A percentile compares a stretch with the other conserved stretches of the same genome.
Evolutionary conservation across 306 rosid species (phyloP).

Genomic region (Malus asiatica): DNA sequence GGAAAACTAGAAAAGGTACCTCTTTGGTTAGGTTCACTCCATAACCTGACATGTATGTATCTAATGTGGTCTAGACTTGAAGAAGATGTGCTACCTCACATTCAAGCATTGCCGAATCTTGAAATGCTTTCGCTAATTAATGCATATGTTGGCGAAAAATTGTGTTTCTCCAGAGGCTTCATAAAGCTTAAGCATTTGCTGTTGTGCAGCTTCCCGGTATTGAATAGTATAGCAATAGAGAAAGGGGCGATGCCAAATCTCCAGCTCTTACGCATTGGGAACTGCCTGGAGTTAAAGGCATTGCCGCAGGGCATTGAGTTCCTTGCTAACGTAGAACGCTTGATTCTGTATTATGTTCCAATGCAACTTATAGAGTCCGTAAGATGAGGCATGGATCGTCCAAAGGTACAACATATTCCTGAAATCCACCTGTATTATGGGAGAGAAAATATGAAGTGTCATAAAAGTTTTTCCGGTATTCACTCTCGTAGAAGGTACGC

Average conservation of each 20-base stretch:
- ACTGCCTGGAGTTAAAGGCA: not conserved
- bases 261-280: not conserved
- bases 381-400: too few species aligned
- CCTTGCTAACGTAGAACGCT: too few species aligned
- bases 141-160: too few species aligned
- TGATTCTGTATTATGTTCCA: too few species aligned
- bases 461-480: too few species aligned
- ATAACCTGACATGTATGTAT: not conserved
- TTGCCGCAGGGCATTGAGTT: not conserved
- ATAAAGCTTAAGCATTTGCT: not conserved
- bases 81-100: conserved; percentile 11
- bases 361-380: too few species aligned
- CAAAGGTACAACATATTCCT: too few species aligned
- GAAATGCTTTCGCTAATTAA: fast-evolving
- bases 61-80: not conserved
- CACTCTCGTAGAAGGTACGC: too few species aligned
- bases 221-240: not conserved
- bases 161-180: not conserved
- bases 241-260: conserved; percentile 12
- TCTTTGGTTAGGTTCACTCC: not conserved
- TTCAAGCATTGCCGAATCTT: not conserved
- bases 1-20: conserved; percentile 15
- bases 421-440: too few species aligned
- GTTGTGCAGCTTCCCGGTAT: not conserved
- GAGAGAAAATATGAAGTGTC: too few species aligned